Conservation (phyloP, 2,329 filamentous ascomycete species). For the Cadophora sp. region DNA sequence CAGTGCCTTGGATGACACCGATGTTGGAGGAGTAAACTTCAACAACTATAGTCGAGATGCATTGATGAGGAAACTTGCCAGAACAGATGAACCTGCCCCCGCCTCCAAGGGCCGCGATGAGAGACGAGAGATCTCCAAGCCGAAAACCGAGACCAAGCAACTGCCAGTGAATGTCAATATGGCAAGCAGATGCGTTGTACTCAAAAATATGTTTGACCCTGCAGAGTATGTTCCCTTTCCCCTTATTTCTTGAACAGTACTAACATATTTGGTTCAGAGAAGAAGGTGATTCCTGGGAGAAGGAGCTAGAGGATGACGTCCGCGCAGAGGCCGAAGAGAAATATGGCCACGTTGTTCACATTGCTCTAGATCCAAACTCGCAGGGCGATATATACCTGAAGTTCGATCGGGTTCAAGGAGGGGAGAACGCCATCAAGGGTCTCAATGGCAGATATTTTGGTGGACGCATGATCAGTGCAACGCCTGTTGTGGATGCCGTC, state of each 20-base stretch:
- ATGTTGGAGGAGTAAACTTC: constrained; percentile 98
- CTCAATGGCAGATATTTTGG: constrained; percentile 97
- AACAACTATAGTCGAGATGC: constrained; percentile 99
- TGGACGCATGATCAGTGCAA: constrained; percentile 88
- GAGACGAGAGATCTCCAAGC: constrained; percentile 75
- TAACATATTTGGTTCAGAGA: constrained; percentile 65
- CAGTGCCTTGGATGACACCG: constrained; percentile 94
- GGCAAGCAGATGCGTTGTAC: constrained; percentile 90
- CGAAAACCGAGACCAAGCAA: constrained; percentile 79
- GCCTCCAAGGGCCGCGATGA: constrained; percentile 61
- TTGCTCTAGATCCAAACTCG: constrained; percentile 91
- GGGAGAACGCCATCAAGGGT: constrained; percentile 97
- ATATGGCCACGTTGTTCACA: constrained; percentile 98
- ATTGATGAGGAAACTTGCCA: constrained; percentile 97
- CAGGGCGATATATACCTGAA: constrained; percentile 98
- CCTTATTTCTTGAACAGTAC: constrained; percentile 22
- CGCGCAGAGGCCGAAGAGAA: constrained; percentile 90
- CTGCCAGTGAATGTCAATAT: constrained; percentile 87
- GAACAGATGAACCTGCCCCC: constrained; percentile 81
- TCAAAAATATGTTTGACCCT: constrained; percentile 95
- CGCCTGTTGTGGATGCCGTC: constrained; percentile 96
- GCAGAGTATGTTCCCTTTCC: constrained; percentile 72
- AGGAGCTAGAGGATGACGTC: constrained; percentile 93
- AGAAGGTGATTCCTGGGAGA: constrained; percentile 86
- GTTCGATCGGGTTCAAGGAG: constrained; percentile 93